Percentiles rank a stretch among this genome's conserved stretches.
Conservation (phyloP, 768 basidiomycete genomes). For the Imleria badia region DNA sequence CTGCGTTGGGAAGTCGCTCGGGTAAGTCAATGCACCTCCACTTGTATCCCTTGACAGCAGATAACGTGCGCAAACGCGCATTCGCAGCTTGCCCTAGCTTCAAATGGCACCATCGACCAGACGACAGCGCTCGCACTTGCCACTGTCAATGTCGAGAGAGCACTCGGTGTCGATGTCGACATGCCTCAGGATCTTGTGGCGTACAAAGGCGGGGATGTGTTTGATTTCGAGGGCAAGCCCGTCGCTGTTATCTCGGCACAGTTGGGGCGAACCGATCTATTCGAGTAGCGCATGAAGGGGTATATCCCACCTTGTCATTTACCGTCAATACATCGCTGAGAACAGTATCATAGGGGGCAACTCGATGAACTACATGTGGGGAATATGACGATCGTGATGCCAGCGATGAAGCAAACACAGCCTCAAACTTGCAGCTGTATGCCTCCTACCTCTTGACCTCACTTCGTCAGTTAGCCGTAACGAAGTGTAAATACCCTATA, state of each 20-base stretch:
- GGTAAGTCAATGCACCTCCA: slow-evolving; percentile 25
- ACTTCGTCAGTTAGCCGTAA: too few species aligned
- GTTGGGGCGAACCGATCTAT: slow-evolving; percentile 19
- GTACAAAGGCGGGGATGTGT: slow-evolving; percentile 35
- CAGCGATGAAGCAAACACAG: too few species aligned
- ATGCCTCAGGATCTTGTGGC: slow-evolving; percentile 40
- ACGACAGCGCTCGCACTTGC: slow-evolving; percentile 37
- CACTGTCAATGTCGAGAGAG: slow-evolving; percentile 42
- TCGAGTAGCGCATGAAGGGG: slow-evolving; percentile 7
- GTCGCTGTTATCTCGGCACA: slow-evolving; percentile 37
- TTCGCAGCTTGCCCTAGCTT: slow-evolving; percentile 39
- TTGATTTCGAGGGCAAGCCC: slow-evolving; percentile 40
- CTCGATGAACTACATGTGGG: too few species aligned
- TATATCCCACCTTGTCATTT: background rate
- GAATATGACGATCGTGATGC: too few species aligned
- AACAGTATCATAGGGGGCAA: too few species aligned
- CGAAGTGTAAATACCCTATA: too few species aligned
- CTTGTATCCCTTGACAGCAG: too few species aligned
- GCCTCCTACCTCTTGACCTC: too few species aligned
- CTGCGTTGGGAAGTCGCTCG: slow-evolving; percentile 40
- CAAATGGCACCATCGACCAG: slow-evolving; percentile 37
- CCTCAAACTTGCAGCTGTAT: too few species aligned
- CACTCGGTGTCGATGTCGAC: slow-evolving; percentile 35
- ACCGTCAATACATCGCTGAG: background rate
- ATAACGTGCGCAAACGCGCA: background rate